Base-by-base conservation (phyloP, 345 rosid species). In the Ricinus communis region DNA sequence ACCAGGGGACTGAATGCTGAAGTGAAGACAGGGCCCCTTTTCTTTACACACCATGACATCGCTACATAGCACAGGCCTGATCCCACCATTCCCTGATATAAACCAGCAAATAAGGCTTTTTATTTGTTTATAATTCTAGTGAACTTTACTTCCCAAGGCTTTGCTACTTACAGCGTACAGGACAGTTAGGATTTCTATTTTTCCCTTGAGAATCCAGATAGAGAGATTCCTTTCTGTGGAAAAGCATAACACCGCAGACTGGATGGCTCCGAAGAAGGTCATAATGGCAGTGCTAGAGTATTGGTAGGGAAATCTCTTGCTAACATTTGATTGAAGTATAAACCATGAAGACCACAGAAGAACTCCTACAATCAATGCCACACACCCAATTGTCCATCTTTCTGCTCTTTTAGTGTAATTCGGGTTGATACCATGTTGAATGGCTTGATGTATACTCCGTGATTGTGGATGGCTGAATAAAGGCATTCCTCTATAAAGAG, bases 21-120 rank as follows among this genome's bases (percentile, higher is more conserved):
- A 0, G 98, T 91, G 83, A 90, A 91, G 33, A 91, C 84, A 0
- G 98, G 92, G 33, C 93, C 97, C 70, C 86, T 85, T 68, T 87
- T 86, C 76, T 85, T 80, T 21, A 91, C 93, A 76, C 90, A 89
- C 96, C 97, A 91, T 4, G 96, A 81, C 92, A 93, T 87, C n/a
- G 87, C 96, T 31, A 89, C 97, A 52, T 79, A 86, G 76, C 93
- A 88, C 82, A 93, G 56, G 3, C 91, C 97, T 22, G 97, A 89
- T 61, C 90, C 97, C 30, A 88, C 87, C 64, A 85, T 77, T 19
- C 98, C 98, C 96, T 93, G 75, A 27, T 10, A 30, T 24, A 62
- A 40, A 5, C 18, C 5, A 46, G 10, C 21, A 21, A 22, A 38
- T 19, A 27, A 0, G n/a, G n/a, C n/a, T n/a, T n/a, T n/a, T n/a